phyloP scores from a whole-genome alignment of 2,329 filamentous ascomycete genomes.

The Hortaea sp. region DNA sequence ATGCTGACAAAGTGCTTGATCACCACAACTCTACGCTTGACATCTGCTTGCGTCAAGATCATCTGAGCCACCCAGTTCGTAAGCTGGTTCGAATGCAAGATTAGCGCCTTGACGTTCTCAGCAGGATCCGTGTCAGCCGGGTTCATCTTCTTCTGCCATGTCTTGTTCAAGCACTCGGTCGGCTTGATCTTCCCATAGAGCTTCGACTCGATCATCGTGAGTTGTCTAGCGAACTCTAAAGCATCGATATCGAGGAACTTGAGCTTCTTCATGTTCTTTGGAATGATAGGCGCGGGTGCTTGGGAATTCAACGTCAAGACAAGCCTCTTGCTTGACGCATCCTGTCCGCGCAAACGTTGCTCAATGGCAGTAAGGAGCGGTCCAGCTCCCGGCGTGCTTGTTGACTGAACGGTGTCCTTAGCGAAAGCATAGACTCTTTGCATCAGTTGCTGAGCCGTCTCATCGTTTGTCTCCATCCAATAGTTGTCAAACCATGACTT shows the following conservation, averaged over 20 bases:
- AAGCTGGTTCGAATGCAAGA: conserved; percentile 95
- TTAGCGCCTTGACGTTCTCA: conserved; percentile 88
- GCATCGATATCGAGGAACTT: conserved; percentile 97
- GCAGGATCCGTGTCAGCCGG: conserved; percentile 77
- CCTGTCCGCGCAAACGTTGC: conserved; percentile 78
- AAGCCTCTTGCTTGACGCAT: conserved; percentile 73
- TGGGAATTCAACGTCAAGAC: conserved; percentile 70
- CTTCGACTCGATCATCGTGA: conserved; percentile 92
- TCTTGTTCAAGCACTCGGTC: conserved; percentile 94
- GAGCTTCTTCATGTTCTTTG: conserved; percentile 98
- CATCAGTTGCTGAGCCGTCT: conserved; percentile 74
- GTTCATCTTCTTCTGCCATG: conserved; percentile 90
- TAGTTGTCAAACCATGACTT: conserved; percentile 98
- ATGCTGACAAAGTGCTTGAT: conserved; percentile 98
- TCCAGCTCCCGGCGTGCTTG: conserved; percentile 79
- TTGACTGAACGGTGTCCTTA: conserved; percentile 82
- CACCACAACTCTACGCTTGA: conserved; percentile 91
- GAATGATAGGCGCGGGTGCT: conserved; percentile 82
- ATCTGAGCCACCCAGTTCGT: conserved; percentile 99
- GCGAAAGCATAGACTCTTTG: conserved; percentile 85
- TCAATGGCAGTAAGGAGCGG: conserved; percentile 81
- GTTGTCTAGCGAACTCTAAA: conserved; percentile 89
- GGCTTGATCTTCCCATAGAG: conserved; percentile 94
- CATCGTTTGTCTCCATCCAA: conserved; percentile 93
- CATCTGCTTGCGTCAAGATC: conserved; percentile 89